Conservation (phyloP, 768 basidiomycete genomes). For the Lentinula guzmanii region DNA sequence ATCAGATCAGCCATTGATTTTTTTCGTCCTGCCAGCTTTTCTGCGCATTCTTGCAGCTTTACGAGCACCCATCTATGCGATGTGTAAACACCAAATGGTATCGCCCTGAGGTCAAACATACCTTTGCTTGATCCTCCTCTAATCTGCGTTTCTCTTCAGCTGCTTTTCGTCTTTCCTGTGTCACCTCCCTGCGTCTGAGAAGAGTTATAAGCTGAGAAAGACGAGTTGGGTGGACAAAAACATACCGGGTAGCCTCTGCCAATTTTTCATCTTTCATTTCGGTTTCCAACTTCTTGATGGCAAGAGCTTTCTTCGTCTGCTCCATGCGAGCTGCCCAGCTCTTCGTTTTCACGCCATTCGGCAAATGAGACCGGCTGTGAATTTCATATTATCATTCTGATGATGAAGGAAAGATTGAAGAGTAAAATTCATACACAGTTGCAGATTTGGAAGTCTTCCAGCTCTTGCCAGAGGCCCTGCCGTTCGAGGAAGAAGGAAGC, state of each 20-base stretch:
- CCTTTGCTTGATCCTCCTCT: conserved; percentile 63
- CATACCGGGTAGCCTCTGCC: conserved; percentile 57
- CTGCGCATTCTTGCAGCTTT: conserved; percentile 70
- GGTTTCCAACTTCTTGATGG: conserved; percentile 66
- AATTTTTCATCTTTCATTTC: conserved; percentile 77
- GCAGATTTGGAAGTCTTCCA: conserved; percentile 55
- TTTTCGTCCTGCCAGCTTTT: conserved; percentile 72
- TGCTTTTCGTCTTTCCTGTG: conserved; percentile 62
- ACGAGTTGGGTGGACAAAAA: neutral
- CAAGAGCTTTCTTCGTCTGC: conserved; percentile 55
- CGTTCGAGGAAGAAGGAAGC: conserved; percentile 54
- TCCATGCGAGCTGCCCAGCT: conserved; percentile 66
- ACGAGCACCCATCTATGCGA: conserved; percentile 67
- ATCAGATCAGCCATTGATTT: conserved; percentile 62
- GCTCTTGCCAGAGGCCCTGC: conserved; percentile 63
- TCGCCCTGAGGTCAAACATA: conserved; percentile 14
- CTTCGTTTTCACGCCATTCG: conserved; percentile 58
- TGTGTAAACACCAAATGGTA: neutral
- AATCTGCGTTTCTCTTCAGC: conserved; percentile 66
- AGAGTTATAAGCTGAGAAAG: neutral
- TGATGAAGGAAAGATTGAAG: neutral
- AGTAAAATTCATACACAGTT: conserved; percentile 35
- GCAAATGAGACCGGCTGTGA: conserved; percentile 62
- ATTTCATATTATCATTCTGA: conserved; percentile 4
- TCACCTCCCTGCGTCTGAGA: conserved; percentile 59